Conservation (phyloP, 2,329 filamentous ascomycete genomes). For the Pezicula radicicola region DNA sequence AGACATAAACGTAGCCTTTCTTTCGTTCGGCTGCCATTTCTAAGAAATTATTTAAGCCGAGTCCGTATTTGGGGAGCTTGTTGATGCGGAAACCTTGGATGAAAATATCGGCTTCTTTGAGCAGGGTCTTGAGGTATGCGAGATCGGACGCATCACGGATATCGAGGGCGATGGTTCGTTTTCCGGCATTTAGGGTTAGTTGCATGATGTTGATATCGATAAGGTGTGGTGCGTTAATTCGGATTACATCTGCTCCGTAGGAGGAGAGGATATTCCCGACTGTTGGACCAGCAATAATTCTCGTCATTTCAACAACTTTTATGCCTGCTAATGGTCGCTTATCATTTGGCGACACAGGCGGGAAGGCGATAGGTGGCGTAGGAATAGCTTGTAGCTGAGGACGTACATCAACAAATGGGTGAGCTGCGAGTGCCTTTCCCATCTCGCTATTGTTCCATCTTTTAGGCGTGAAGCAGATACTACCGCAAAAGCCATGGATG, state of each 20-base stretch:
- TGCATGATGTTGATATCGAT: constrained; percentile 32
- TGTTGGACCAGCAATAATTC: constrained; percentile 40
- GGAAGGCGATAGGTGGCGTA: constrained; percentile 2
- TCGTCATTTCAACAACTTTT: constrained; percentile 34
- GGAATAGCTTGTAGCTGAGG: constrained; percentile 5
- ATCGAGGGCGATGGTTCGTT: constrained; percentile 42
- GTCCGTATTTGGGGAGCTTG: constrained; percentile 35
- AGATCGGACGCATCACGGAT: constrained; percentile 38
- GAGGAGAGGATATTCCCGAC: constrained; percentile 36
- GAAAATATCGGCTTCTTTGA: constrained; percentile 49
- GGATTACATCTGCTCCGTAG: constrained; percentile 42
- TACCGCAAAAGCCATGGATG: constrained; percentile 3
- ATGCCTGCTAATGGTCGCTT: constrained; percentile 15
- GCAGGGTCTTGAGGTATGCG: constrained; percentile 35
- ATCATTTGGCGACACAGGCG: neutral
- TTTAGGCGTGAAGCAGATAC: constrained; percentile 7
- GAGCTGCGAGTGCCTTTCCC: constrained; percentile 6
- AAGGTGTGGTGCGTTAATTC: constrained; percentile 39
- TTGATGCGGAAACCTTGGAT: constrained; percentile 48
- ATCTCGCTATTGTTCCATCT: constrained; percentile 8
- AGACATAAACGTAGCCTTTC: constrained; percentile 43
- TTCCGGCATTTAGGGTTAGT: constrained; percentile 36
- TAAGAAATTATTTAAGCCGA: constrained; percentile 35
- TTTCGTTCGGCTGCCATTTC: constrained; percentile 34
- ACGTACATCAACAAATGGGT: constrained; percentile 2